Conservation (phyloP, 1,139 yeast genomes). For the Entelexis sorbosivorans region DNA sequence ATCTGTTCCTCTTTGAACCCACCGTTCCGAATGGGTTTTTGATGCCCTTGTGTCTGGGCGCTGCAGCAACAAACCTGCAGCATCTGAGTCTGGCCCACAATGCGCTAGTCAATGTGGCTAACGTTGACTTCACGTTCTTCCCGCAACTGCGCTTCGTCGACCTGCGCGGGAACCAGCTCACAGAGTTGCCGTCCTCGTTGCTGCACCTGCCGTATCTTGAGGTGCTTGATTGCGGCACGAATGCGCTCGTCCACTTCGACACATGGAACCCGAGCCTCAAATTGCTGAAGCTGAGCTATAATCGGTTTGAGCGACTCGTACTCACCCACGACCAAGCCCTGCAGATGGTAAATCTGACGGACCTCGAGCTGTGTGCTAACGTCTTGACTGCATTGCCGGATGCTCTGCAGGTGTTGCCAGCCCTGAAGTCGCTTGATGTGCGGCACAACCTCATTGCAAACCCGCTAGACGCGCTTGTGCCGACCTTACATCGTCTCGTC, state of each 20-base stretch:
- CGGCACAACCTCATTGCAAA: constrained; percentile 31
- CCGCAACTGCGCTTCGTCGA: constrained; percentile 27
- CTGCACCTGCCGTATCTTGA: constrained; percentile 41
- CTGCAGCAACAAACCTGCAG: constrained; percentile 48
- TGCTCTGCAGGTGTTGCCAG: constrained; percentile 23
- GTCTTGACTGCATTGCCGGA: constrained; percentile 11
- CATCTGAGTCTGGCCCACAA: constrained; percentile 48
- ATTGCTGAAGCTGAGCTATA: constrained; percentile 74
- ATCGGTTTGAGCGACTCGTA: constrained; percentile 66
- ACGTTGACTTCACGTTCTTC: constrained; percentile 27
- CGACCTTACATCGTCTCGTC: constrained; percentile 7
- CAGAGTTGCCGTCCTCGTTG: constrained; percentile 53
- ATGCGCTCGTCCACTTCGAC: constrained; percentile 60
- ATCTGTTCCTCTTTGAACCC: constrained; percentile 5
- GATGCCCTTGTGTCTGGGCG: background rate
- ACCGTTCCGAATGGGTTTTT: background rate
- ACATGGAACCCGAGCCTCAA: constrained; percentile 50
- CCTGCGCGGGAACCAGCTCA: constrained; percentile 62
- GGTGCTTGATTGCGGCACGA: constrained; percentile 63
- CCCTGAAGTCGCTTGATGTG: constrained; percentile 65
- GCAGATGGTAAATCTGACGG: constrained; percentile 36
- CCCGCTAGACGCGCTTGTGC: constrained; percentile 13
- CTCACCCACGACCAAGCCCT: constrained; percentile 47
- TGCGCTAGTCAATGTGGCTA: constrained; percentile 28
- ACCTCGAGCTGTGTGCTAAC: constrained; percentile 29